These are phyloP conservation scores for Aspergillus cejpii DNA, from an alignment of 2,329 filamentous ascomycete genomes.

Conservation along the genomic window DNA sequence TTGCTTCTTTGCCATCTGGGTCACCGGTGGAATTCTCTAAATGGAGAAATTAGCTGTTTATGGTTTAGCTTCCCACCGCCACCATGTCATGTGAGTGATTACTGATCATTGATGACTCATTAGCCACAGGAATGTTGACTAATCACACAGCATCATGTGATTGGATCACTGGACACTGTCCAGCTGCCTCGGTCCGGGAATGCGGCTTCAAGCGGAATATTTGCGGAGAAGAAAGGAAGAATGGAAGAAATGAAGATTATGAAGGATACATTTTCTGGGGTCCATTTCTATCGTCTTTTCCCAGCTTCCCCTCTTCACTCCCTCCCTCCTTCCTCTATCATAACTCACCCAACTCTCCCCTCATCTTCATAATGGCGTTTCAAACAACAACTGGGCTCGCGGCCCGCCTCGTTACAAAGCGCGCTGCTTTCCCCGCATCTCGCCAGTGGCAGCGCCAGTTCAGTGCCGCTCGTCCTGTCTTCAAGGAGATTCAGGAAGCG, in stretches of 20 bases:
- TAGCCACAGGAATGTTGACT: constrained; percentile 5
- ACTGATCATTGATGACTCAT: not conserved
- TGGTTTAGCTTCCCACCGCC: not conserved
- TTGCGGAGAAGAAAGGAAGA: constrained; percentile 9
- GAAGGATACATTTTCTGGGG: not conserved
- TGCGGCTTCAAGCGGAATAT: constrained; percentile 23
- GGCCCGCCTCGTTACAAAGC: constrained; percentile 23
- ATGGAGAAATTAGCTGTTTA: constrained; percentile 15
- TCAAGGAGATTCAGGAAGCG: constrained; percentile 72
- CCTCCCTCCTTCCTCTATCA: not conserved
- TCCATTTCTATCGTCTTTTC: not conserved
- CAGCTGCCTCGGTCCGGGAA: constrained; percentile 26
- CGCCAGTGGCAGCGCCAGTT: constrained; percentile 48
- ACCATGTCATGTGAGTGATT: constrained; percentile 4
- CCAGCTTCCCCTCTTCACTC: constrained; percentile 4
- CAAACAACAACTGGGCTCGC: constrained; percentile 21
- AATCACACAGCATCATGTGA: constrained; percentile 9
- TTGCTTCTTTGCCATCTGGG: not conserved
- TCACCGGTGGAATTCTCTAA: constrained; percentile 13
- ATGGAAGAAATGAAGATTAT: not conserved
- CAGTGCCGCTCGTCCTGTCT: constrained; percentile 43
- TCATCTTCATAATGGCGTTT: constrained; percentile 18
- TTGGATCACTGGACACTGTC: not conserved
- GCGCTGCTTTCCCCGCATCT: constrained; percentile 37
- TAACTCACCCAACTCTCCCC: not conserved